Evolutionary conservation across 805 yeast genomes (phyloP).

Genomic region (Brettanomyces nanus): DNA sequence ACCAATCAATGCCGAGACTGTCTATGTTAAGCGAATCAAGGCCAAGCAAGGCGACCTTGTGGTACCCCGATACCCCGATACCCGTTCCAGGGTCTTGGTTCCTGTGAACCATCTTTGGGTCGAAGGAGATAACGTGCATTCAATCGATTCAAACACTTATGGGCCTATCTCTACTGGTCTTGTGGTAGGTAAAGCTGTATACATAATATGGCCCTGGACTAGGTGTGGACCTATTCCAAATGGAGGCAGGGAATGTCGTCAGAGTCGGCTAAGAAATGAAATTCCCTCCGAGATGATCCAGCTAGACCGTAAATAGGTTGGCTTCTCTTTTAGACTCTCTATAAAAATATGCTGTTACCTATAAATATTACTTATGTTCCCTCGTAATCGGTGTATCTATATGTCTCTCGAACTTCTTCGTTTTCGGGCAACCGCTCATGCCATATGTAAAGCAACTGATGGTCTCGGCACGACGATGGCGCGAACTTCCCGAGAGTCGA

Average conservation of each 20-base stretch:
- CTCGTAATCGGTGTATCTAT: conserved; percentile 26
- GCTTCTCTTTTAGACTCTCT: background rate
- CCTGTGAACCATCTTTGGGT: conserved; percentile 89
- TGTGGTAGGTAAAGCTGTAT: conserved; percentile 66
- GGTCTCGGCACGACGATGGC: conserved; percentile 22
- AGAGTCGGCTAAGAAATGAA: conserved; percentile 12
- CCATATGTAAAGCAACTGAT: conserved; percentile 14
- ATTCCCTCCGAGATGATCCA: background rate
- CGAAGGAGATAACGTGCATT: conserved; percentile 85
- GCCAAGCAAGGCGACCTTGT: conserved; percentile 70
- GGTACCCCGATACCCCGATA: conserved; percentile 56
- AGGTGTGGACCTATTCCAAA: conserved; percentile 42
- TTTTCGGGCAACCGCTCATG: too few species aligned
- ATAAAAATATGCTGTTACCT: background rate
- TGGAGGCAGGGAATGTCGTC: conserved; percentile 48
- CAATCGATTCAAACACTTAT: conserved; percentile 78
- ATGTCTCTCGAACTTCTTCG: conserved; percentile 20
- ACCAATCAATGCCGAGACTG: conserved; percentile 68
- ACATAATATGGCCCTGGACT: conserved; percentile 61
- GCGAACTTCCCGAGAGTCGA: conserved; percentile 6
- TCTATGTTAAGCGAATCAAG: conserved; percentile 73
- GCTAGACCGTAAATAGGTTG: background rate
- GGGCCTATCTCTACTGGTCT: conserved; percentile 84
- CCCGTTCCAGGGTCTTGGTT: conserved; percentile 48
- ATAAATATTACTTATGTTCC: too few species aligned